Evolutionary conservation across 805 yeast species (phyloP).

Genomic region (Peterozyma xylosa): DNA sequence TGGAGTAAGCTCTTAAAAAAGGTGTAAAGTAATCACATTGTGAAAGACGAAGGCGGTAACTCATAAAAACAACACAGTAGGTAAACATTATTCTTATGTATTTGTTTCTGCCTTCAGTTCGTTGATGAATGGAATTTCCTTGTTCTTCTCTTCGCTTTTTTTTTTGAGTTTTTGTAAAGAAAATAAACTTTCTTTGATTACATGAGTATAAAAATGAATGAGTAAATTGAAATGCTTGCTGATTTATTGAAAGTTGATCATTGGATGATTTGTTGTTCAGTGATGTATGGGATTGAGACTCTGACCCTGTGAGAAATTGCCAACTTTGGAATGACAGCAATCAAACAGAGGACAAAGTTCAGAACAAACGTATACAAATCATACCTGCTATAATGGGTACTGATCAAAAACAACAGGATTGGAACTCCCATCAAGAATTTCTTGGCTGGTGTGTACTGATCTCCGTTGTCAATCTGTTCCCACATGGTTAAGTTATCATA

Average conservation of each 20-base stretch:
- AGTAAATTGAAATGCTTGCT: no score
- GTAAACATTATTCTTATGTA: no score
- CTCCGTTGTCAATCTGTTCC: constrained; percentile 91
- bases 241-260: constrained; percentile 1
- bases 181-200: no score
- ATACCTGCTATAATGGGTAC: constrained; percentile 87
- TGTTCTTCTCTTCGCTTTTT: no score
- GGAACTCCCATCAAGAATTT: constrained; percentile 93
- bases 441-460: constrained; percentile 94
- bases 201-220: no score
- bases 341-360: constrained; percentile 73
- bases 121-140: no score
- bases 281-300: constrained; percentile 46
- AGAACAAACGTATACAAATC: constrained; percentile 71
- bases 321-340: constrained; percentile 87
- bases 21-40: no score
- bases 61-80: no score
- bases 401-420: constrained; percentile 71
- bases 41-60: no score
- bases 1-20: no score
- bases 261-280: constrained; percentile 25
- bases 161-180: no score
- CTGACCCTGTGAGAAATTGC: constrained; percentile 77
- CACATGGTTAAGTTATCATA: constrained; percentile 95
- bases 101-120: no score